Evolutionary conservation across 2,329 filamentous ascomycete species (phyloP), one percentile per base, ranked within the genome.

Genomic region (Xylariaceae sp.): DNA sequence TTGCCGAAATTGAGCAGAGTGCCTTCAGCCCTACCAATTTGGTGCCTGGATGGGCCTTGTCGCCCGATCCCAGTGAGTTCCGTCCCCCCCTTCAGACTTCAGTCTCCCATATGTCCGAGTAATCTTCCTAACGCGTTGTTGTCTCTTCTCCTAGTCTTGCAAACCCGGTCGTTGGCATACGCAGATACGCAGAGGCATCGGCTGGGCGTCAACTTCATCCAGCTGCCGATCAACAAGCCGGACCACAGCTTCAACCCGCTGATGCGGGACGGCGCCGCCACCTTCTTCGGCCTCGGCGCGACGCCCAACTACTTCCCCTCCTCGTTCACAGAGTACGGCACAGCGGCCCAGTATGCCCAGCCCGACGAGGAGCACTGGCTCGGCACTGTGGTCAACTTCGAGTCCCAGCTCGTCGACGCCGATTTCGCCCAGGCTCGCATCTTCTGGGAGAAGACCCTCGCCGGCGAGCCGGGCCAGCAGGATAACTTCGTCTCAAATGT

Each of bases 401-500:
- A 67, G 40, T 66, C 71, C 46, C 61, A 60, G 4, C 64, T 68
- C 16, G 59, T 73, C 21, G 64, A 59, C 2, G 64, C 68, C 18
- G 73, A 76, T 51, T 76, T 68, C 13, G 17, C 26, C 11, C 51
- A 49, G 40, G 40, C 47, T 3, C 61, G 58, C 30, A 61, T 55
- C 5, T 61, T 76, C 16, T 76, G 71, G 71, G 52, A 66, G 34
- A 62, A 70, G 15, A 58, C 69, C 1, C 59, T 61, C 24, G 63
- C 65, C 3, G 26, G 2, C 3, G 32, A 44, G 4, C 47, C 59
- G 4, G 76, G 74, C 2, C 76, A 81, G 55, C 76, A 81, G 59
- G 69, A 75, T 2, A 74, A 76, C 54, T 77, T 79, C 40, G 62
- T 83, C 18, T 58, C 65, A 40, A 83, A 82, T 45, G 66, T 83